A percentile compares a stretch with the other conserved stretches of the same genome.
Evolutionary conservation across 2,329 filamentous ascomycete genomes (phyloP).

Genomic region (Furcasterigmium furcatum): DNA sequence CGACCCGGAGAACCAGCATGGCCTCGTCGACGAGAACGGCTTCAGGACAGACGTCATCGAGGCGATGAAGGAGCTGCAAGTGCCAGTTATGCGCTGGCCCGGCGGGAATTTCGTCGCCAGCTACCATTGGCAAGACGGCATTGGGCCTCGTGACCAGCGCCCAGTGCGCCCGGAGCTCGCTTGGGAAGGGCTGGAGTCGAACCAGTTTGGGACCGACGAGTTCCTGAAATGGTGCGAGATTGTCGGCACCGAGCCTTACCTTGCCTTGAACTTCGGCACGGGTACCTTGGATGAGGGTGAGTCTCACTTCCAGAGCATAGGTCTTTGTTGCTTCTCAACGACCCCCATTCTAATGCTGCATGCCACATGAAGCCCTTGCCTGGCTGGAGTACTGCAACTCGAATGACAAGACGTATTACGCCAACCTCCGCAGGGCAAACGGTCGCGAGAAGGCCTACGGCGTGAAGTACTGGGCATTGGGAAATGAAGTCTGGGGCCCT

Average conservation of each 20-base stretch:
- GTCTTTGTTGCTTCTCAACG: no score
- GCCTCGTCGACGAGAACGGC: slow-evolving; percentile 71
- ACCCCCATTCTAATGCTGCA: no score
- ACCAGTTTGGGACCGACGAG: slow-evolving; percentile 82
- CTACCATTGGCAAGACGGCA: slow-evolving; percentile 81
- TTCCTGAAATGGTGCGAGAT: slow-evolving; percentile 78
- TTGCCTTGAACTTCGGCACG: slow-evolving; percentile 79
- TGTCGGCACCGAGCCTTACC: slow-evolving; percentile 73
- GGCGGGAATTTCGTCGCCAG: slow-evolving; percentile 83
- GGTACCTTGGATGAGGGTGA: slow-evolving; percentile 46
- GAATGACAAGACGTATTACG: slow-evolving; percentile 73
- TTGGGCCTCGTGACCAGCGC: slow-evolving; percentile 69
- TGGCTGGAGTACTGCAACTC: slow-evolving; percentile 90
- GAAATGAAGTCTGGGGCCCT: no score
- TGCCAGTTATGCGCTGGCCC: slow-evolving; percentile 77
- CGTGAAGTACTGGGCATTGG: no score
- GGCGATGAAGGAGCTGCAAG: slow-evolving; percentile 68
- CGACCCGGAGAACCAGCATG: slow-evolving; percentile 68
- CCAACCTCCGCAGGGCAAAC: no score
- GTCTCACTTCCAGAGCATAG: slow-evolving; percentile 1
- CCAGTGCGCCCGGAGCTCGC: no score
- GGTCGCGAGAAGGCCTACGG: no score
- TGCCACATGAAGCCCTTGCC: no score
- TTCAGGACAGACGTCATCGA: slow-evolving; percentile 78
- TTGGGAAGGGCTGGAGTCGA: slow-evolving; percentile 76